Evolutionary conservation across 164 flowering plant genomes (phyloP).

Genomic region (Brasenia schreberi): DNA sequence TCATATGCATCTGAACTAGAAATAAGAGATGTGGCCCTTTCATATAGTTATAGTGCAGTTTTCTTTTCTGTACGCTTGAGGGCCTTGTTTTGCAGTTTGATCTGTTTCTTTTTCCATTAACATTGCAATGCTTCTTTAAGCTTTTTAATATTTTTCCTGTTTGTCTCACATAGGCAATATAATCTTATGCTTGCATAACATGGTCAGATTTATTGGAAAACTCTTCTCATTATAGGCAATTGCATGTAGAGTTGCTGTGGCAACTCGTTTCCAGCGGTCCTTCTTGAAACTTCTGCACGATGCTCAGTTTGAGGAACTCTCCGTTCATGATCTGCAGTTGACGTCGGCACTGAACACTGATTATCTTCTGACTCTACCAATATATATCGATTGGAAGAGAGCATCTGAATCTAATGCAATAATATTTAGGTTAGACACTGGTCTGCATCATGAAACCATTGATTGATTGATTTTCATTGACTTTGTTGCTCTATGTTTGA

Average conservation of each 20-base stretch:
- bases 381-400: conserved; percentile 88
- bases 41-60: neutral
- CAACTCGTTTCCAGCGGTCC: conserved; percentile 77
- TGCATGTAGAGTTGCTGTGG: conserved; percentile 41
- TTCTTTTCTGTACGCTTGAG: too few species aligned
- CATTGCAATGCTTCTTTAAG: neutral
- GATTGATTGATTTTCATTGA: too few species aligned
- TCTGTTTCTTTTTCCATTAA: neutral
- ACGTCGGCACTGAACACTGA: conserved; percentile 84
- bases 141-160: neutral
- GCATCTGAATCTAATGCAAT: conserved; percentile 85
- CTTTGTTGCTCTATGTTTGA: neutral
- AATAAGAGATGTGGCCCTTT: neutral
- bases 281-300: conserved; percentile 64
- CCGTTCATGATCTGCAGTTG: conserved; percentile 69
- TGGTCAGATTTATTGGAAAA: neutral
- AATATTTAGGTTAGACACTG: conserved; percentile 56
- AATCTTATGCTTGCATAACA: neutral
- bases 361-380: conserved; percentile 87
- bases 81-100: too few species aligned
- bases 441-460: neutral
- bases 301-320: conserved; percentile 93
- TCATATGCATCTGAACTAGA: neutral
- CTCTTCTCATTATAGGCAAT: neutral
- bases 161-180: neutral